These are phyloP conservation scores for Zymoseptoria tritici DNA, from an alignment of 2,329 filamentous ascomycete genomes.

Conservation along the genomic window DNA sequence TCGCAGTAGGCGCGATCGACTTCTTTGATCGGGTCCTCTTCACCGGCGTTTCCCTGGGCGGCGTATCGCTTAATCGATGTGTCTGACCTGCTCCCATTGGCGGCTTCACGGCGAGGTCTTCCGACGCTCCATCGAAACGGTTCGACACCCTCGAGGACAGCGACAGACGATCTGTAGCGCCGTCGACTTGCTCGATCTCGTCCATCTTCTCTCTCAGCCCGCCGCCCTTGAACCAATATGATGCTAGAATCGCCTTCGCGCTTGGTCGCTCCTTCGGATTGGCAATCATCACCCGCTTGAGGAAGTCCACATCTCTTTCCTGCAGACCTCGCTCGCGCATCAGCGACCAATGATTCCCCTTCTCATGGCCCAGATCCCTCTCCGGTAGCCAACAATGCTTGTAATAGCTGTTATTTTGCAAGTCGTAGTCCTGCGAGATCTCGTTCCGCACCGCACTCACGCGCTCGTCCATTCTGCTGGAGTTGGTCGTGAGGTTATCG, in stretches of 20 bases:
- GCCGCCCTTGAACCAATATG: slow-evolving; percentile 9
- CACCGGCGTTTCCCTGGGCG: background rate
- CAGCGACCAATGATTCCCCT: slow-evolving; percentile 19
- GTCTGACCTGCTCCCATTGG: background rate
- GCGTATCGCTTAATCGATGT: background rate
- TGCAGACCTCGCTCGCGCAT: slow-evolving; percentile 16
- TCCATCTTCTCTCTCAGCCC: background rate
- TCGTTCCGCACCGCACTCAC: slow-evolving; percentile 16
- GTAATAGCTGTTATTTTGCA: slow-evolving; percentile 19
- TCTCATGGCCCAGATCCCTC: slow-evolving; percentile 7
- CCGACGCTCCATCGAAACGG: background rate
- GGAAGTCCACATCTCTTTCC: slow-evolving; percentile 20
- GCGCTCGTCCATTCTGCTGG: slow-evolving; percentile 11
- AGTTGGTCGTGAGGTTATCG: slow-evolving; percentile 15
- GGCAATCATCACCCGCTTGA: slow-evolving; percentile 19
- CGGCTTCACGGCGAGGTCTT: background rate
- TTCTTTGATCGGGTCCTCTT: background rate
- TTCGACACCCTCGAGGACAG: background rate
- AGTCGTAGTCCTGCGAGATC: slow-evolving; percentile 23
- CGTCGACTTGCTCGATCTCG: background rate
- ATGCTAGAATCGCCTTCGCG: slow-evolving; percentile 17
- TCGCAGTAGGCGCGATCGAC: background rate
- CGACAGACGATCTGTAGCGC: background rate
- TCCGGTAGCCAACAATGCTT: slow-evolving; percentile 15
- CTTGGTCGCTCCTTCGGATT: slow-evolving; percentile 22